These are phyloP conservation scores for Geotrichum macrosporum DNA, from an alignment of 1,139 yeast genomes.

Conservation along the genomic window DNA sequence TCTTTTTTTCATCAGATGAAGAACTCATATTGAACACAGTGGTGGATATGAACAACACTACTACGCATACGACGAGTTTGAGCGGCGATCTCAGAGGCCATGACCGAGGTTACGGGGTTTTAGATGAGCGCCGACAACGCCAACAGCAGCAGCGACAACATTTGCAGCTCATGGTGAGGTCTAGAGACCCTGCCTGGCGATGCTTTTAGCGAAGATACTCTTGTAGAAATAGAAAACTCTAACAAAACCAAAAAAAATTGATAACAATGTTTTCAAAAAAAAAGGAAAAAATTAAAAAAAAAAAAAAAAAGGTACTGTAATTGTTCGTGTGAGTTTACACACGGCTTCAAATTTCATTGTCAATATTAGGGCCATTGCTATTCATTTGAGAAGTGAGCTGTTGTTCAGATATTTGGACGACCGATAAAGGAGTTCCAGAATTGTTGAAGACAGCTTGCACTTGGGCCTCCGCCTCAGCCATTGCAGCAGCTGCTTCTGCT, in stretches of 20 bases:
- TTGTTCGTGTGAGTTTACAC: too few relatives aligned
- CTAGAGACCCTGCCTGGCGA: not conserved
- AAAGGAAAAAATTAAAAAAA: too few relatives aligned
- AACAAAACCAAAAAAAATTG: too few relatives aligned
- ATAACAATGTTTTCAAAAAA: too few relatives aligned
- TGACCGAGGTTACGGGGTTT: too few relatives aligned
- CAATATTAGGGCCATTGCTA: not conserved
- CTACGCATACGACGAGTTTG: not conserved
- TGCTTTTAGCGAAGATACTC: slow-evolving; percentile 6
- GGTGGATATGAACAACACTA: not conserved
- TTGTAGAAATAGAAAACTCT: too few relatives aligned
- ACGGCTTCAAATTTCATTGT: too few relatives aligned
- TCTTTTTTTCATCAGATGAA: slow-evolving; percentile 5
- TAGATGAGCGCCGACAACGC: too few relatives aligned
- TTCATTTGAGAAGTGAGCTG: not conserved
- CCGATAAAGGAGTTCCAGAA: not conserved
- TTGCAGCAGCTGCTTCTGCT: slow-evolving; percentile 15
- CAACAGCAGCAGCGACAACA: not conserved
- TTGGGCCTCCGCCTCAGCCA: slow-evolving; percentile 4
- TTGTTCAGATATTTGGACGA: not conserved
- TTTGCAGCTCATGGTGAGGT: not conserved
- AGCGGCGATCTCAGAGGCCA: not conserved
- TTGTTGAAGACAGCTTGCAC: not conserved
- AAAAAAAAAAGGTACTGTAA: too few relatives aligned
- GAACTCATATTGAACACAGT: slow-evolving; percentile 16